Evolutionary conservation across 139 green algal genomes (phyloP), one percentile per base, ranked within the genome.

Genomic region (Volvox reticuliferus): DNA sequence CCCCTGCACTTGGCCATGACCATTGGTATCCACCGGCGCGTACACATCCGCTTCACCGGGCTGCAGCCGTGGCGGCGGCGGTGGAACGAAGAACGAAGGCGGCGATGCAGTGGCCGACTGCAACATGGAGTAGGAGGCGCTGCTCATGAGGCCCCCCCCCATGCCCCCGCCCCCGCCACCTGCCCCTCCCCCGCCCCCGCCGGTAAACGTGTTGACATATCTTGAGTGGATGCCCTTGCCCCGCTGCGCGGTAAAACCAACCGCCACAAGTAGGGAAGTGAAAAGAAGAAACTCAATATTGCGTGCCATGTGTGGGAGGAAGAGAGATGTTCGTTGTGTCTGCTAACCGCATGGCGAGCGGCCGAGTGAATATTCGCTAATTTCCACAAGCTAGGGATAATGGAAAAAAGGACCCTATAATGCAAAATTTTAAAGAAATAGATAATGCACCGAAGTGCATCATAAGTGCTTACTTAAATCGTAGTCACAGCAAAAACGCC

Each of bases 181-280:
- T 17, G 33, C 30, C 1, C n/a, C 32, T 44, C 73, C 44, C 26
- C 21, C 32, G 50, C 75, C 75, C 0, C 5, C 33, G 33, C 35
- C 17, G 44, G 44, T 55, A 24, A 91, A 91, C 5, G 62, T 91
- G 76, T 86, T 86, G 61, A 91, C 87, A 63, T 91, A 91, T 30
- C 87, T 79, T 24, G 87, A 69, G 77, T 44, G 50, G 24, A 91
- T 68, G 32, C 87, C 87, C 76, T 79, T 79, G 87, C 87, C 87
- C 44, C 87, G 61, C 87, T 91, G 87, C 61, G 2, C 37, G 12
- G 63, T 30, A 33, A 32, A 32, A 33, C 13, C 9, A 30, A 78
- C 21, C 17, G 81, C 36, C 55, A 19, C 32, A 61, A 2, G 19
- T 12, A 19, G 32, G 2, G 21, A 28, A 19, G 21, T 19, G 3